A percentile compares a stretch with the other conserved stretches of the same genome.
Conservation (phyloP, 2,329 filamentous ascomycete species). For the Fonsecaea erecta region DNA sequence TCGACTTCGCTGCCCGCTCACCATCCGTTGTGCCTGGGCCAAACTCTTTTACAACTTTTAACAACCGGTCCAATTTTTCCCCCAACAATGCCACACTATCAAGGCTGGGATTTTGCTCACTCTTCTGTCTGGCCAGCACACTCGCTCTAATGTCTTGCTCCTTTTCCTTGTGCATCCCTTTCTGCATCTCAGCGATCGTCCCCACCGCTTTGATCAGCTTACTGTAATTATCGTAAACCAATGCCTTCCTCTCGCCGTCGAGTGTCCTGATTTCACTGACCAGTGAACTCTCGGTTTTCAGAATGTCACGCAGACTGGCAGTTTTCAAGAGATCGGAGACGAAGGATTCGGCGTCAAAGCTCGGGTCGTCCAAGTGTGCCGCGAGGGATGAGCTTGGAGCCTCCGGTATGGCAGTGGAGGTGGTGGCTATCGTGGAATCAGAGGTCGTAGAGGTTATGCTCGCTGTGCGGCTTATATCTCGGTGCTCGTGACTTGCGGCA, state of each 20-base stretch:
- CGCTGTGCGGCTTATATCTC: constrained; percentile 39
- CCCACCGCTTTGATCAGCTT: constrained; percentile 96
- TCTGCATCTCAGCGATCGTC: constrained; percentile 76
- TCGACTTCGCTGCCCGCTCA: constrained; percentile 40
- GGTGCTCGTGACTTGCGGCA: constrained; percentile 22
- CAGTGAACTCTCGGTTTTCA: constrained; percentile 53
- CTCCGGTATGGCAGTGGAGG: constrained; percentile 44
- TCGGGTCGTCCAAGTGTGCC: constrained; percentile 69
- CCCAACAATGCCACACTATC: constrained; percentile 33
- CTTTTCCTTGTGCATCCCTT: constrained; percentile 53
- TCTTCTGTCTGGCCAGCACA: constrained; percentile 14
- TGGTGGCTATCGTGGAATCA: constrained; percentile 44
- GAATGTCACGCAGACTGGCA: constrained; percentile 49
- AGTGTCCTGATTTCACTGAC: constrained; percentile 78
- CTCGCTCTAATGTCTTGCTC: constrained; percentile 46
- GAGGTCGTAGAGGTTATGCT: constrained; percentile 41
- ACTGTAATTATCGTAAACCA: constrained; percentile 98
- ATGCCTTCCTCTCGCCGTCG: constrained; percentile 92
- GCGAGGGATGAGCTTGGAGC: constrained; percentile 49
- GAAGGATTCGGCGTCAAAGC: constrained; percentile 72
- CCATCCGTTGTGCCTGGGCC: constrained; percentile 48
- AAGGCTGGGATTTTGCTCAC: constrained; percentile 19
- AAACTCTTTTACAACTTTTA: constrained; percentile 53
- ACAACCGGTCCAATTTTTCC: constrained; percentile 43
- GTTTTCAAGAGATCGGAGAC: constrained; percentile 49